Percentiles rank a stretch among this genome's conserved stretches.
Conservation (phyloP, 2,329 filamentous ascomycete genomes). For the Trichocomaceae sp. region DNA sequence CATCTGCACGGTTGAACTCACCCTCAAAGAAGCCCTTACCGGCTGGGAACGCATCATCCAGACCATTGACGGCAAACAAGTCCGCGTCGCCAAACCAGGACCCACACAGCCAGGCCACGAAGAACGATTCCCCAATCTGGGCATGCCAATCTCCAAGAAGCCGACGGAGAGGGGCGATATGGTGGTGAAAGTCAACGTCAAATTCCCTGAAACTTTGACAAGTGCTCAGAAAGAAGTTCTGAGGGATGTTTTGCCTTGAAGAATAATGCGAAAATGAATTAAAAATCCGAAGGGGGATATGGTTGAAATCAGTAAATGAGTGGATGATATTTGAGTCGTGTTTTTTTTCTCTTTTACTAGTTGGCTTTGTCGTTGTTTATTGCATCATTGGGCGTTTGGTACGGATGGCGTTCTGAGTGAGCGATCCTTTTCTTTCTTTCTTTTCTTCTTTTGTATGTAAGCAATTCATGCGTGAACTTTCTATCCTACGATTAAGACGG, state of each 20-base stretch:
- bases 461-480: no score
- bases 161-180: constrained; percentile 79
- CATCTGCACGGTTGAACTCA: constrained; percentile 68
- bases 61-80: constrained; percentile 85
- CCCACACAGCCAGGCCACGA: constrained; percentile 79
- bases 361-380: background rate
- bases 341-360: background rate
- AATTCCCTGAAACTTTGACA: constrained; percentile 76
- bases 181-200: constrained; percentile 83
- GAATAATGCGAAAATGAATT: no score
- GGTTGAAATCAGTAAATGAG: background rate
- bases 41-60: constrained; percentile 88
- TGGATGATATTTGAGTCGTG: background rate
- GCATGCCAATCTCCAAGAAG: constrained; percentile 93
- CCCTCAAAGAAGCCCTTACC: constrained; percentile 87
- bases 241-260: constrained; percentile 62
- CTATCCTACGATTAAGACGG: no score
- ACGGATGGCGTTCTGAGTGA: background rate
- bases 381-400: background rate
- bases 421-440: background rate
- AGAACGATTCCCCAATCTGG: constrained; percentile 75
- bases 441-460: background rate
- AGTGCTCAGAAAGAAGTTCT: constrained; percentile 70
- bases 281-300: background rate
- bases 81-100: constrained; percentile 70